Conservation (phyloP, 129 eudicot genomes). For the Lactuca saligna region DNA sequence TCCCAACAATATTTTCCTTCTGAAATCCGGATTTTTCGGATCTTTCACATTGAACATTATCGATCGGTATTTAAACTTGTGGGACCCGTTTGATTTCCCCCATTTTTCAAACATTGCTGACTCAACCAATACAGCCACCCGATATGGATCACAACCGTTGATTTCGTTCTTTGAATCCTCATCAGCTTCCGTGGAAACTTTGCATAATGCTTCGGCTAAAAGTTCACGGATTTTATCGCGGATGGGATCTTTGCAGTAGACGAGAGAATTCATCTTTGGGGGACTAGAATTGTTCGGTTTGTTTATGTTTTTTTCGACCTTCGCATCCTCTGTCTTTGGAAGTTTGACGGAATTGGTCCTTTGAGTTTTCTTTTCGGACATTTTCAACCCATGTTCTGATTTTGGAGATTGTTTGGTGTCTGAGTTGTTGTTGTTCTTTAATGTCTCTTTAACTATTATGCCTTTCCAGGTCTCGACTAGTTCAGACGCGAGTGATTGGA, state of each 20-base stretch:
- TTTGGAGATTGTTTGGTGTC: conserved; percentile 36
- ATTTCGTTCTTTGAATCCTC: conserved; percentile 46
- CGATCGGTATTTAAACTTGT: conserved; percentile 70
- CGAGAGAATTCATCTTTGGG: conserved; percentile 59
- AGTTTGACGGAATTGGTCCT: conserved; percentile 40
- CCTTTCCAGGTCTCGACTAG: conserved; percentile 76
- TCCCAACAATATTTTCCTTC: conserved; percentile 75
- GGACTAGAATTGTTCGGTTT: conserved; percentile 24
- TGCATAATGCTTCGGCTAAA: conserved; percentile 70
- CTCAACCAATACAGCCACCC: conserved; percentile 72
- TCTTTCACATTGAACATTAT: conserved; percentile 76
- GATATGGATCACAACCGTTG: conserved; percentile 59
- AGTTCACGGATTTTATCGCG: conserved; percentile 79
- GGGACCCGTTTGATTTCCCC: conserved; percentile 70
- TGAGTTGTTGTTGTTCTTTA: conserved; percentile 42
- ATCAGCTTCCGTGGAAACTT: conserved; percentile 56
- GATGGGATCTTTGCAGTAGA: conserved; percentile 51
- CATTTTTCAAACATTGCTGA: conserved; percentile 81
- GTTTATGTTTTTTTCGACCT: conserved; percentile 30
- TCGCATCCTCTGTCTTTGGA: conserved; percentile 34
- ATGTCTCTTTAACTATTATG: conserved; percentile 67
- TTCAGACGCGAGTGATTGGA: conserved; percentile 61
- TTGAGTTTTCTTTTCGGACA: conserved; percentile 21
- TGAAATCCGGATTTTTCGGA: conserved; percentile 79
- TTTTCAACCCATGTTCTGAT: conserved; percentile 28